Conservation (phyloP, 1,284 basidiomycete species). For the Naganishia liquefaciens region DNA sequence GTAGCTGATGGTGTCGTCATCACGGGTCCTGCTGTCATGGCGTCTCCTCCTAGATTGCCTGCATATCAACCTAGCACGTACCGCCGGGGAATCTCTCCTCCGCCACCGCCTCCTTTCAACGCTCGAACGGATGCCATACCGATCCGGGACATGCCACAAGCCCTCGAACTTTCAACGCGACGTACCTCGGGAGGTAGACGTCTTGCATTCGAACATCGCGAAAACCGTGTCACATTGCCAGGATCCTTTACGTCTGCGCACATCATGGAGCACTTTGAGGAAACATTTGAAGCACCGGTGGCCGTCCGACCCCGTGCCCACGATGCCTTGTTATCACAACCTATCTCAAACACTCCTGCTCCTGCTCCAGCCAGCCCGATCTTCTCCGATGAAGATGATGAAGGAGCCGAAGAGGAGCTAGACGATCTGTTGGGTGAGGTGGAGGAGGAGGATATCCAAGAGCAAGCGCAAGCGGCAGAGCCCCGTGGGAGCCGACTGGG, state of each 20-base stretch:
- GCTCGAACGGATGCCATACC: conserved; percentile 21
- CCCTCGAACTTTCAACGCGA: neutral
- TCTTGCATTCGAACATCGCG: neutral
- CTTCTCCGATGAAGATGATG: neutral
- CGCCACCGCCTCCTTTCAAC: conserved; percentile 22
- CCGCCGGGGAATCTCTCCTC: conserved; percentile 24
- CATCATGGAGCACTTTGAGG: too few species aligned
- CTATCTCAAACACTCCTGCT: neutral
- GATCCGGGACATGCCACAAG: neutral
- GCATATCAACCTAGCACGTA: conserved; percentile 19
- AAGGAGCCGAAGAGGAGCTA: conserved; percentile 8
- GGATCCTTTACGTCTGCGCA: neutral
- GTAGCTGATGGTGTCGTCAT: too few species aligned
- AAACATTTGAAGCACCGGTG: neutral
- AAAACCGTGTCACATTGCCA: too few species aligned
- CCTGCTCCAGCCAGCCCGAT: neutral
- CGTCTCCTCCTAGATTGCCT: conserved; percentile 17
- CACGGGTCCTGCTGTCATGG: neutral
- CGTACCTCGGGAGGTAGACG: neutral
- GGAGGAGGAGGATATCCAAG: conserved; percentile 18
- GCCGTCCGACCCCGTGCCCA: neutral
- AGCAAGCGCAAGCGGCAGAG: conserved; percentile 7
- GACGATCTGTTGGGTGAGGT: conserved; percentile 11
- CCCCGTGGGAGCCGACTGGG: neutral
- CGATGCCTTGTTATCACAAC: neutral